These are phyloP conservation scores for Malus hybrid DNA, from an alignment of 331 rosid genomes.

Conservation along the genomic window DNA sequence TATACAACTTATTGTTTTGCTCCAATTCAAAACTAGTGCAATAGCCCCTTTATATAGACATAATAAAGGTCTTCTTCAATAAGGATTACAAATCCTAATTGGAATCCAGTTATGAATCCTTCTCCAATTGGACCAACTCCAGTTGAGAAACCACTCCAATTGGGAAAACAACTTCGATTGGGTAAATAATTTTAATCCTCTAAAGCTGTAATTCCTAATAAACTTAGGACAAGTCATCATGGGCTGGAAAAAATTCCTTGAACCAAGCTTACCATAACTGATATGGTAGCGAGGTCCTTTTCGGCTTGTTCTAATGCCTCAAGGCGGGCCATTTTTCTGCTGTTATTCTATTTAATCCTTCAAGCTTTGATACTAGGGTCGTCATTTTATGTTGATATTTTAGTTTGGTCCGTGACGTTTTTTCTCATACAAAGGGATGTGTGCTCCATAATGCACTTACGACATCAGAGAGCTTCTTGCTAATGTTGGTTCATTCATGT, in stretches of 20 bases:
- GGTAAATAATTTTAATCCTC: too few species aligned
- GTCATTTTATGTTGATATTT: neutral
- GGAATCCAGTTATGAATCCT: too few species aligned
- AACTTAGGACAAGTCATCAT: too few species aligned
- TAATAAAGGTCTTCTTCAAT: too few species aligned
- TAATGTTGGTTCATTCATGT: neutral
- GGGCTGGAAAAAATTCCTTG: neutral
- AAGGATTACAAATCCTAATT: too few species aligned
- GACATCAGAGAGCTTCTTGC: neutral
- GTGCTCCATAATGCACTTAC: neutral
- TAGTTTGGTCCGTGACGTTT: neutral
- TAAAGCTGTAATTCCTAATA: too few species aligned
- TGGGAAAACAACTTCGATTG: too few species aligned
- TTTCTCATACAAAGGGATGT: neutral
- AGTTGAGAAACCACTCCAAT: too few species aligned
- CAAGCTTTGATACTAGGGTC: neutral
- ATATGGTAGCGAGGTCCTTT: neutral
- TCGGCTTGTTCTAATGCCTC: neutral
- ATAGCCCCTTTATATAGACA: too few species aligned
- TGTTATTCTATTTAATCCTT: neutral
- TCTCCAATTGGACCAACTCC: too few species aligned
- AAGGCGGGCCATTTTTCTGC: neutral
- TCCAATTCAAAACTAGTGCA: too few species aligned
- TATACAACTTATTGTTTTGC: too few species aligned
- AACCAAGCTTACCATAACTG: neutral